These are phyloP conservation scores for Thelephora aurantiotincta DNA, from an alignment of 768 basidiomycete species.

Conservation along the genomic window DNA sequence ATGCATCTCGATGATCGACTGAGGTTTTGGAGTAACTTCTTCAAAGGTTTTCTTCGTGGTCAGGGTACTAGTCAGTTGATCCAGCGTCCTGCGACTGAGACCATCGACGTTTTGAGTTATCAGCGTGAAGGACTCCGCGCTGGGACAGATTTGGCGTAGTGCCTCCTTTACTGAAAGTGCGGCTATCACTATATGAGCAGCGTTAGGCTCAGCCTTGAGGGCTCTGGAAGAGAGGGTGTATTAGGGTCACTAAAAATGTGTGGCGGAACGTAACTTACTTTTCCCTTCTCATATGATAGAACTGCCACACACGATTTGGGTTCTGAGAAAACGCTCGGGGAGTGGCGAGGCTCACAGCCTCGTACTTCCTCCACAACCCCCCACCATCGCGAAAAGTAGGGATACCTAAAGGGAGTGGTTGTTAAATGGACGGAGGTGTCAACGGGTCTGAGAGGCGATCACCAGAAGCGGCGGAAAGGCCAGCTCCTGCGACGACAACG, in stretches of 20 bases:
- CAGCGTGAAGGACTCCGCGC: constrained; percentile 26
- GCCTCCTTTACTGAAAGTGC: constrained; percentile 25
- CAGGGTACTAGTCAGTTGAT: constrained; percentile 8
- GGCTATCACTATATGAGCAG: constrained; percentile 40
- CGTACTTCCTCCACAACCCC: constrained; percentile 36
- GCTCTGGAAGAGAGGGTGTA: constrained; percentile 22
- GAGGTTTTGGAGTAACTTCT: constrained; percentile 1
- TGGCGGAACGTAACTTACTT: constrained; percentile 15
- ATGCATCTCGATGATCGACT: constrained; percentile 40
- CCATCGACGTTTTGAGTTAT: constrained; percentile 56
- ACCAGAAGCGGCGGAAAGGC: constrained; percentile 55
- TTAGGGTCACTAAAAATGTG: background rate
- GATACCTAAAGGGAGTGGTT: constrained; percentile 11
- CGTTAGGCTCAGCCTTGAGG: constrained; percentile 33
- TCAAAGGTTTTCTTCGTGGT: constrained; percentile 2
- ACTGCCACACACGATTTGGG: constrained; percentile 45
- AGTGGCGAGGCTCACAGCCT: constrained; percentile 36
- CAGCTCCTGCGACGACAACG: constrained; percentile 37
- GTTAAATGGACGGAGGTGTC: constrained; percentile 9
- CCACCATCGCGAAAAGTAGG: constrained; percentile 40
- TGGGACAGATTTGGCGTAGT: constrained; percentile 25
- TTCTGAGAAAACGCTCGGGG: constrained; percentile 34
- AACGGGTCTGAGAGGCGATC: constrained; percentile 5
- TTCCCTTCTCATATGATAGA: constrained; percentile 49
- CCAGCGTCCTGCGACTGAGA: constrained; percentile 26